Base-by-base conservation (phyloP, 106 monocot genomes). In the Agapanthus africanus region DNA sequence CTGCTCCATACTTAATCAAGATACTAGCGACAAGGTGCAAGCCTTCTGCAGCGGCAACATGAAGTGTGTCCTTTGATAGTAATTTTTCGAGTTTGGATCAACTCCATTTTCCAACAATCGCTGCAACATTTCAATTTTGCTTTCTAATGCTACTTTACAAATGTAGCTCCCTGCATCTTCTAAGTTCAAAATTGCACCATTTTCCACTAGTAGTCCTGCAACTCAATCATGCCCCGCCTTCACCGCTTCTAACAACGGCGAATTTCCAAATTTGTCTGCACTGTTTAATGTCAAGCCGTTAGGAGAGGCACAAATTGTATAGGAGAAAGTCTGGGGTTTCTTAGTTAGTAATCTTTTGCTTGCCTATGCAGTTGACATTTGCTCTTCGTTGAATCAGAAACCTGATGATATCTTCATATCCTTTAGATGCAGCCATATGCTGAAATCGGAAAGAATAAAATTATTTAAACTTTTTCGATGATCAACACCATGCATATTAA, bases 11-110 rank as follows among this genome's bases (percentile, higher is more conserved):
- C 38, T 83, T 66, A 21, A 86, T 73, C 47, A 90, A 41, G 36
- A 83, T 41, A 11, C 35, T 72, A 22, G 83, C 86, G 25, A 86
- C 71, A 23, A 83, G 68, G 64, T 86, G 90, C 52, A 90, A 77
- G 8, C 90, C 90, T 78, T 86, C 86, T 39, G 86, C 81, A 37
- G 86, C 80, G 30, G 90, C 90, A 40, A 90, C 65, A 74, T 90
- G 90, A 66, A 90, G 83, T 31, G 86, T 39, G 90, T 86, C 46
- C 90, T 81, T 14, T 71, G 76, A 46, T 86, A 80, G 54, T 83
- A 90, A 56, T 90, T 90, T 66, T 83, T 86, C 8, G 71, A 81
- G 63, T 90, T 90, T 67, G 90, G 86, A 67, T 86, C 81, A 33
- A 83, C 64, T 61, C 90, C 90, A 65, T 85, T 74, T 49, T 79